phyloP scores from a whole-genome alignment of 2,329 filamentous ascomycete species.

The Leptographium wingfieldii region DNA sequence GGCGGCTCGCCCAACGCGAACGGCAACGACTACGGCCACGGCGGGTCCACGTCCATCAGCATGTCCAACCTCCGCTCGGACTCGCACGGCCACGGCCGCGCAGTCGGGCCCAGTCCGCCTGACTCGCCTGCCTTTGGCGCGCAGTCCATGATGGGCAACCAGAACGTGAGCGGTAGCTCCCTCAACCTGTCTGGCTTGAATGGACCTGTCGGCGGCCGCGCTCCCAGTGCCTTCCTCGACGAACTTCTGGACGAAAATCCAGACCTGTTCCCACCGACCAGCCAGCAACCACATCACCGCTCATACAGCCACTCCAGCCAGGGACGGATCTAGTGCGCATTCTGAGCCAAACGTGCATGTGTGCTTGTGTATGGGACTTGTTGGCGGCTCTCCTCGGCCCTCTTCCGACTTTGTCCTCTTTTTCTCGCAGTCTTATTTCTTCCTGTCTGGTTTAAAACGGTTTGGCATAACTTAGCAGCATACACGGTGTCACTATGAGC shows the following conservation, averaged over 20 bases:
- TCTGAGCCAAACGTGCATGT: not conserved
- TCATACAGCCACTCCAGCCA: constrained; percentile 15
- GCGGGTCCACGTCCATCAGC: constrained; percentile 39
- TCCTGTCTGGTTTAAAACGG: not conserved
- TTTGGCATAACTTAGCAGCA: not conserved
- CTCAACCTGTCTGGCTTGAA: constrained; percentile 43
- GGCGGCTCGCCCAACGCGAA: constrained; percentile 29
- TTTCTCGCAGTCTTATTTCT: not conserved
- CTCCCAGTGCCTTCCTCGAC: constrained; percentile 81
- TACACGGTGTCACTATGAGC: not conserved
- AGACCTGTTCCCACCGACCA: constrained; percentile 32
- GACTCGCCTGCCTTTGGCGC: constrained; percentile 48
- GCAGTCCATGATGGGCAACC: constrained; percentile 14
- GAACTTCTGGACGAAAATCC: constrained; percentile 73
- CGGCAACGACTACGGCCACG: constrained; percentile 10
- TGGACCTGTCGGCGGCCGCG: constrained; percentile 53
- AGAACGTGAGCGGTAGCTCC: constrained; percentile 49
- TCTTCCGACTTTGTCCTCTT: not conserved
- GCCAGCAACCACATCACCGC: constrained; percentile 15
- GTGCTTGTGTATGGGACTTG: not conserved
- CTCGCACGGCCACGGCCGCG: constrained; percentile 27
- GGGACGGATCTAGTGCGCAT: constrained; percentile 1
- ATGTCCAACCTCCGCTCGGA: constrained; percentile 49
- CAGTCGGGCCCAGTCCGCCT: constrained; percentile 32
- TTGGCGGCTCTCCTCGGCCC: not conserved